These are phyloP conservation scores for Colletotrichum noveboracense DNA, from an alignment of 2,329 filamentous ascomycete species.

Conservation along the genomic window DNA sequence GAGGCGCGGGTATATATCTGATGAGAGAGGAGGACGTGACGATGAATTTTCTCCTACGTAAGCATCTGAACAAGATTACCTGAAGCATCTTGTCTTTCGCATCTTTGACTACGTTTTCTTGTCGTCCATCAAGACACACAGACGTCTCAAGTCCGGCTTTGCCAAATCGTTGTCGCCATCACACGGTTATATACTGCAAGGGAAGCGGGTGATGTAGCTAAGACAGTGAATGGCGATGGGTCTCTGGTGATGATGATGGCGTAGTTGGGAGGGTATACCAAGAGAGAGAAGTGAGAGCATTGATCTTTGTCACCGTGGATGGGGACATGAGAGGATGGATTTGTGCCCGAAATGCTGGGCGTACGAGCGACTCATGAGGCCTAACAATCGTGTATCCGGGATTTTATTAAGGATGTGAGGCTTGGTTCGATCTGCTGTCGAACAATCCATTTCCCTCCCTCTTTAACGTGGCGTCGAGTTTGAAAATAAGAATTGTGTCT, in stretches of 20 bases:
- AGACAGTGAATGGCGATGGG: neutral
- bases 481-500: fast-evolving
- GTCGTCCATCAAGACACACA: fast-evolving
- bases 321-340: fast-evolving
- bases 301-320: too few relatives aligned
- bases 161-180: neutral
- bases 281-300: too few relatives aligned
- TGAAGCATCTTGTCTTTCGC: fast-evolving
- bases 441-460: neutral
- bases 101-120: neutral
- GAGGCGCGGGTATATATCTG: neutral
- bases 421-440: neutral
- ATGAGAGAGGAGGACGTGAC: neutral
- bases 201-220: neutral
- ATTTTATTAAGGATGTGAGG: too few relatives aligned
- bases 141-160: neutral
- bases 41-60: neutral
- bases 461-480: neutral
- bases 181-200: neutral
- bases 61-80: too few relatives aligned
- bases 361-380: fast-evolving
- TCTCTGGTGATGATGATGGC: too few relatives aligned
- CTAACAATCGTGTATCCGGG: too few relatives aligned
- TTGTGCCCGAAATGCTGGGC: too few relatives aligned
- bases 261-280: too few relatives aligned